Evolutionary conservation across 768 basidiomycete species (phyloP).

Genomic region (Tulasnella sp.): DNA sequence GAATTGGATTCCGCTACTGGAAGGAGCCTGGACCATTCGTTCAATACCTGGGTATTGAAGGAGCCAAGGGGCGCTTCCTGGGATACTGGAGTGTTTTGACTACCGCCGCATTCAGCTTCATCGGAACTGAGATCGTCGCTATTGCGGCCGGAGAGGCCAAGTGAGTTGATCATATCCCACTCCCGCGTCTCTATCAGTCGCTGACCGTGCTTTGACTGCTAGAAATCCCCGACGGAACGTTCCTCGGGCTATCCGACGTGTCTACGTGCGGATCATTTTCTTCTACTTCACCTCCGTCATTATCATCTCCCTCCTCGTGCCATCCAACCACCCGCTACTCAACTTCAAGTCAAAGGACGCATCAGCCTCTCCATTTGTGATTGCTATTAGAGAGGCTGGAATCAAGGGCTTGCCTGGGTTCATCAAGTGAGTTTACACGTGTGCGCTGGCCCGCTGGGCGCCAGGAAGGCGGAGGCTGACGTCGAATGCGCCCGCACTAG

Average conservation of each 20-base stretch:
- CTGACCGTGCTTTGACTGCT: not conserved
- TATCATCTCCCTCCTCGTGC: constrained; percentile 44
- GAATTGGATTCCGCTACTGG: constrained; percentile 78
- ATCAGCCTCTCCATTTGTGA: constrained; percentile 80
- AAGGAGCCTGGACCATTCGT: constrained; percentile 82
- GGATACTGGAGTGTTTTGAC: constrained; percentile 21
- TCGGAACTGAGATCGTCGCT: constrained; percentile 94
- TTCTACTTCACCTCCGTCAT: constrained; percentile 45
- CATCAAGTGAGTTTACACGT: constrained; percentile 29
- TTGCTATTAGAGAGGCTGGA: constrained; percentile 68
- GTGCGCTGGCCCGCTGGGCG: not conserved
- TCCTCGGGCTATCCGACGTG: constrained; percentile 58
- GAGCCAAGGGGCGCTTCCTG: constrained; percentile 27
- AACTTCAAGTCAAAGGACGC: constrained; percentile 49
- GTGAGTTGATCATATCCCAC: constrained; percentile 50
- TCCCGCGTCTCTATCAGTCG: not conserved
- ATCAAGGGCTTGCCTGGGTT: constrained; percentile 79
- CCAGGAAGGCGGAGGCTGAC: not conserved
- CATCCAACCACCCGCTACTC: constrained; percentile 55
- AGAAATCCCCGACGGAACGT: constrained; percentile 42
- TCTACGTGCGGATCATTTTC: constrained; percentile 71
- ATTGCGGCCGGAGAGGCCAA: constrained; percentile 80
- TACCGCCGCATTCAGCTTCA: constrained; percentile 79
- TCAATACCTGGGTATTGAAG: constrained; percentile 42
- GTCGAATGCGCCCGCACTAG: not conserved